A percentile compares a stretch with the other conserved stretches of the same genome.
These are phyloP conservation scores for Leccinum variicolor DNA, from an alignment of 768 basidiomycete species.

Conservation along the genomic window DNA sequence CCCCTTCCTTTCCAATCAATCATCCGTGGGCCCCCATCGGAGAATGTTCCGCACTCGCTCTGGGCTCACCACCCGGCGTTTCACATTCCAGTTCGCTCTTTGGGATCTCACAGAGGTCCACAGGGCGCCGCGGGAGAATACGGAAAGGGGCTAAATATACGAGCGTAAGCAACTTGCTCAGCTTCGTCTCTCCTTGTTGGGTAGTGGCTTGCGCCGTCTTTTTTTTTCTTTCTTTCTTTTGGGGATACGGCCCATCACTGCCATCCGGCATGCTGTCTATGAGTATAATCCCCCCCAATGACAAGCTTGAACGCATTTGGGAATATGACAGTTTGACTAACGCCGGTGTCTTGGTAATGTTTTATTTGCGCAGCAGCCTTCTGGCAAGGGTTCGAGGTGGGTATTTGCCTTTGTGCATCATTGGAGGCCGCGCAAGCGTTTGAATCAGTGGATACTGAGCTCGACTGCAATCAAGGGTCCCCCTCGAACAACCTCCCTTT, in stretches of 20 bases:
- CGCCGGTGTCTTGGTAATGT: slow-evolving; percentile 6
- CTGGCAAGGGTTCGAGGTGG: not conserved
- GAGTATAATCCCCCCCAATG: not conserved
- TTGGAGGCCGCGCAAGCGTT: not conserved
- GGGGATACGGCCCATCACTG: not conserved
- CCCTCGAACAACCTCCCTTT: not conserved
- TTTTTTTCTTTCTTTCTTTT: not conserved
- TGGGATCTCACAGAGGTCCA: not conserved
- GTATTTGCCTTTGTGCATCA: not conserved
- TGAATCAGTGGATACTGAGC: not conserved
- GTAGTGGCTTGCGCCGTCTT: not conserved
- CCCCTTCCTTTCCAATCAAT: not conserved
- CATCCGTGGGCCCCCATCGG: slow-evolving; percentile 3
- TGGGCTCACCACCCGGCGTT: not conserved
- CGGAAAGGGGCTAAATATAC: slow-evolving; percentile 8
- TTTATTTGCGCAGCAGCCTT: slow-evolving; percentile 19
- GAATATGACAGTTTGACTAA: slow-evolving; percentile 1
- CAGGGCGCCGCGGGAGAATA: slow-evolving; percentile 6
- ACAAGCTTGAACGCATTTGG: not conserved
- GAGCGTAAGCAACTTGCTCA: slow-evolving; percentile 5
- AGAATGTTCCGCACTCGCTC: slow-evolving; percentile 11
- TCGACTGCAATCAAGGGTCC: slow-evolving; percentile 19
- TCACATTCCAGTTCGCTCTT: slow-evolving; percentile 3
- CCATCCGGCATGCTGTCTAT: slow-evolving; percentile 11
- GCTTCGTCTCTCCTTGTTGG: not conserved